A percentile compares a stretch with the other conserved stretches of the same genome.
These are phyloP conservation scores for Stephania japonica DNA, from an alignment of 164 flowering plant genomes.

Conservation along the genomic window DNA sequence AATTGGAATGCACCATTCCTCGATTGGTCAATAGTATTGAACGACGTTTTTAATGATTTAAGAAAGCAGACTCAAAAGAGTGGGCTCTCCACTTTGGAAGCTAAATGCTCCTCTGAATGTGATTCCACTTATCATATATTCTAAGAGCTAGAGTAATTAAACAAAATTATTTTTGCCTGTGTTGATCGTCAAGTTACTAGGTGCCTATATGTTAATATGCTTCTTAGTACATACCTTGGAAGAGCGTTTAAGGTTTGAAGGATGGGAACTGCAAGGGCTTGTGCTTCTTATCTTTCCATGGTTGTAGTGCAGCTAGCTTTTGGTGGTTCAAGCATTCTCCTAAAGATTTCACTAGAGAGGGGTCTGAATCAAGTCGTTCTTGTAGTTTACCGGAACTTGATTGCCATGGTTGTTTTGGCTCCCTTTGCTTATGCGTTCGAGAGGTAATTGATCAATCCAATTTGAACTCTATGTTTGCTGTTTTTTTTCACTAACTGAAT, in stretches of 20 bases:
- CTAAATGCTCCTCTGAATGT: no score
- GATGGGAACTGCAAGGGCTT: constrained; percentile 11
- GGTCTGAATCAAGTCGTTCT: constrained; percentile 36
- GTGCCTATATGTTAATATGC: no score
- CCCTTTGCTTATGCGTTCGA: constrained; percentile 43
- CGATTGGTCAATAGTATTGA: no score
- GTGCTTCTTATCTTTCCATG: constrained; percentile 28
- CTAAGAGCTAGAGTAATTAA: no score
- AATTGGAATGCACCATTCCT: no score
- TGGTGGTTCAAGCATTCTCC: constrained; percentile 38
- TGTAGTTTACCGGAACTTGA: constrained; percentile 36
- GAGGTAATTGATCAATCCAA: constrained; percentile 22
- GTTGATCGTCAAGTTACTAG: no score
- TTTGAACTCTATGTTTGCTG: no score
- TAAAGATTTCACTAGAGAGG: constrained; percentile 32
- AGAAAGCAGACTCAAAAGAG: no score
- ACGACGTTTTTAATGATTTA: no score
- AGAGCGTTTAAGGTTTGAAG: not conserved
- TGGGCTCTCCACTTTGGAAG: no score
- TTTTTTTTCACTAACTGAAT: not conserved
- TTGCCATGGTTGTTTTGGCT: constrained; percentile 32
- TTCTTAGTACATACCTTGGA: not conserved
- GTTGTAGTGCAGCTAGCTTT: constrained; percentile 30
- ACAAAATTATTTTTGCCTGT: no score
- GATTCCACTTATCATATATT: no score